Conservation (phyloP, 495 filamentous ascomycete genomes). For the Aspergillus sclerotioniger region DNA sequence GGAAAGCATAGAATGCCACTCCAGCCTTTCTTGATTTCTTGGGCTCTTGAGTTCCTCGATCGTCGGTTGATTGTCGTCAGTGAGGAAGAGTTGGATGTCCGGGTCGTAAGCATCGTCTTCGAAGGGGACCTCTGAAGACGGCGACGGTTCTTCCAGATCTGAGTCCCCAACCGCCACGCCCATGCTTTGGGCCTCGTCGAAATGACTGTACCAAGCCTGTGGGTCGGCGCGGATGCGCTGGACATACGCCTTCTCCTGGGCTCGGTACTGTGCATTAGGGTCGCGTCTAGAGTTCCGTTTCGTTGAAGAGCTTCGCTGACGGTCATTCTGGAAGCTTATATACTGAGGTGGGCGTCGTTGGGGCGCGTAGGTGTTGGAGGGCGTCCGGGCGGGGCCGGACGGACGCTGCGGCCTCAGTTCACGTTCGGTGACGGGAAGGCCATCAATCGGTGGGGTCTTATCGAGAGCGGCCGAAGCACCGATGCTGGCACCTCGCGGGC, state of each 20-base stretch:
- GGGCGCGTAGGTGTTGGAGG: constrained; percentile 73
- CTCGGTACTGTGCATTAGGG: constrained; percentile 77
- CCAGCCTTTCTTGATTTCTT: constrained; percentile 83
- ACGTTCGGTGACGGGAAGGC: constrained; percentile 16
- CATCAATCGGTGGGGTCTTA: constrained; percentile 27
- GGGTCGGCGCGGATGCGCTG: constrained; percentile 71
- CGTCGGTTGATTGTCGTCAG: constrained; percentile 81
- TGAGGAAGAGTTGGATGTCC: constrained; percentile 87
- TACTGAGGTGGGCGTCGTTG: constrained; percentile 68
- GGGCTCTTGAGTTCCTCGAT: constrained; percentile 85
- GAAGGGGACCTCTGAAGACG: constrained; percentile 76
- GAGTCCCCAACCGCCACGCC: constrained; percentile 69
- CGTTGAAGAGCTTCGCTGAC: constrained; percentile 53
- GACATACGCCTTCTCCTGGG: constrained; percentile 79
- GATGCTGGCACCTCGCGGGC: constrained; percentile 44
- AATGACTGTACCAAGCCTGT: constrained; percentile 66
- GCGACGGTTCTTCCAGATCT: constrained; percentile 87
- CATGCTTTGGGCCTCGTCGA: constrained; percentile 64
- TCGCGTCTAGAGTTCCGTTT: constrained; percentile 55
- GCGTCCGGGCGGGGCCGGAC: constrained; percentile 59
- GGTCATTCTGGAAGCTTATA: constrained; percentile 48
- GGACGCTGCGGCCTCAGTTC: constrained; percentile 54
- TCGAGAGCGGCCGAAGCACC: constrained; percentile 33
- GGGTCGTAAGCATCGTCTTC: constrained; percentile 86
- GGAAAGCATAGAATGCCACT: constrained; percentile 98